Evolutionary conservation across 495 filamentous ascomycete genomes (phyloP).

Genomic region (Aspergillus kassunensis): DNA sequence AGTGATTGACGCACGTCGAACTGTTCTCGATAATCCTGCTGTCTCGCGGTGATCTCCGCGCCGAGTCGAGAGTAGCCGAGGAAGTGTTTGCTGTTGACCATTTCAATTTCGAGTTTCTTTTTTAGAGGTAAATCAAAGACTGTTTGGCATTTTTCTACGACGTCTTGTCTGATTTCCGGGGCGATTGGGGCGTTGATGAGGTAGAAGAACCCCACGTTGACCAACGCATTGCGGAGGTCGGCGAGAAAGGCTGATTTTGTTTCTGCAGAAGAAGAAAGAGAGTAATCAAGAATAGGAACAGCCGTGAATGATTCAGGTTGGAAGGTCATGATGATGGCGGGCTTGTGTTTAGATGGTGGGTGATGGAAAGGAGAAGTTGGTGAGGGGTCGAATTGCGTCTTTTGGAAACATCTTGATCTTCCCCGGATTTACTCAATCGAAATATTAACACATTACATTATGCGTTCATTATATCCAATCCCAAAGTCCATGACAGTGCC

Average conservation of each 20-base stretch:
- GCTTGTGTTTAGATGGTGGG: background rate
- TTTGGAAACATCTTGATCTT: too few relatives aligned
- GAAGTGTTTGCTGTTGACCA: constrained; percentile 73
- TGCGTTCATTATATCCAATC: too few relatives aligned
- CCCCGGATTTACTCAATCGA: too few relatives aligned
- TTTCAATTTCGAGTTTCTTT: constrained; percentile 83
- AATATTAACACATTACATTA: background rate
- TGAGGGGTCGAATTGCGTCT: background rate
- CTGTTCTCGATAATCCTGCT: constrained; percentile 65
- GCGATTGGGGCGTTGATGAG: constrained; percentile 79
- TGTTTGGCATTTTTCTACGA: constrained; percentile 61
- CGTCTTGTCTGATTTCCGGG: constrained; percentile 58
- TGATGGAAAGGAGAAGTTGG: background rate
- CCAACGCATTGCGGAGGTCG: constrained; percentile 69
- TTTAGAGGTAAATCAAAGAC: constrained; percentile 82
- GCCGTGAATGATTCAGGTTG: constrained; percentile 51
- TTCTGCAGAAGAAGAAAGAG: constrained; percentile 54
- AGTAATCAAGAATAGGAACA: constrained; percentile 79
- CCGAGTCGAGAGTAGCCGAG: constrained; percentile 51
- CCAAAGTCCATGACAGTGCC: too few relatives aligned
- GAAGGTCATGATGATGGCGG: background rate
- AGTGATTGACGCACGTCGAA: constrained; percentile 91
- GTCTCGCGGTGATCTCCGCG: constrained; percentile 43
- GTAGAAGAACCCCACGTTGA: constrained; percentile 93
- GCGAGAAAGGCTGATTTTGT: constrained; percentile 74